Base-by-base conservation (phyloP, 2,329 filamentous ascomycete genomes). In the Huntiella bhutanensis region DNA sequence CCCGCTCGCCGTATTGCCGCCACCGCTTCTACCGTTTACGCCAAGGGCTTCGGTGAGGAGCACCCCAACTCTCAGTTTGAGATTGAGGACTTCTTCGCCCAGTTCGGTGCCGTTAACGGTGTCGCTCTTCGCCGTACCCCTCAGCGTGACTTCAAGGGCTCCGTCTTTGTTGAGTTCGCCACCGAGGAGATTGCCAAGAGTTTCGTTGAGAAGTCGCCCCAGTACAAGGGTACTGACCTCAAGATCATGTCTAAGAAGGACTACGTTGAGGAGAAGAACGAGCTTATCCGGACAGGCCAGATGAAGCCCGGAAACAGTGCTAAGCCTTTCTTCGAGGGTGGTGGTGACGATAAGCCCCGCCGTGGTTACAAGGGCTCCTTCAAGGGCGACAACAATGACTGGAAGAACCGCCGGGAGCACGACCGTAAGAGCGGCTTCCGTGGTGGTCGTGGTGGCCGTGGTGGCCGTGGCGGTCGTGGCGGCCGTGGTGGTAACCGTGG, bases 131-230 rank as follows among this genome's bases (percentile, higher is more conserved):
- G 92, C 54, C 85, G 91, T 53, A 69, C 68, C 42, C 69, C 71
- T 38, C 67, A 78, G 51, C 77, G 77, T 56, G 65, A 71, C 45
- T 98, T 96, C 77, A 98, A 98, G 72, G 86, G 88, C 54, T 94
- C 85, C 54, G 84, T 94, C 49, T 96, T 95, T 59, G 84, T 94
- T 53, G 88, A 95, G 62, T 98, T 96, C 61, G 71, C 75, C 51
- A 74, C 75, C 43, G 80, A 86, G 57, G 83, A 92, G 54, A 71
- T 75, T 16, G 79, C 83, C 56, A 71, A 86, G 60, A 76, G 77
- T 49, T 98, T 98, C 64, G 66, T 95, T 51, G 81, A 93, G 46
- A 79, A 83, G 15, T 78, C 81, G 61, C 91, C 91, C 50, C 75
- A 79, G 60, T 98, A 78, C 77, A 78, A 93, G 61, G 86, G 72